Evolutionary conservation across 148 eudicot genomes (phyloP).

Genomic region (Polygonum aviculare): DNA sequence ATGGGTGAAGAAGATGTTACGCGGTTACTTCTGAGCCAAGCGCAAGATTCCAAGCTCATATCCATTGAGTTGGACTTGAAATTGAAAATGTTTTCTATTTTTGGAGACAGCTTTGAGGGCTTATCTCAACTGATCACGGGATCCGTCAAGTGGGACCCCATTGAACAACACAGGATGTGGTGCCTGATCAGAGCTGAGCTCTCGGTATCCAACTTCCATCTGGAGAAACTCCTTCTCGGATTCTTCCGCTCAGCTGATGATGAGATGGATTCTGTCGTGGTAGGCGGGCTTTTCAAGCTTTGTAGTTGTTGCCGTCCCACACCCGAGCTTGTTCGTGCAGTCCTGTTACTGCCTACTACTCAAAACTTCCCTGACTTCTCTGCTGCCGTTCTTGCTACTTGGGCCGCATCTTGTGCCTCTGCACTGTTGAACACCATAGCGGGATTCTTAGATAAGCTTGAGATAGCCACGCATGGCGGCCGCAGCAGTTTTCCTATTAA

Average conservation of each 20-base stretch:
- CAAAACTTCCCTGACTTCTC: conserved; percentile 13
- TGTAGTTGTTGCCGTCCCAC: conserved; percentile 27
- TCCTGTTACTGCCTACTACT: conserved; percentile 25
- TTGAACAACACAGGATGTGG: conserved; percentile 27
- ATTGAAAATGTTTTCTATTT: conserved; percentile 24
- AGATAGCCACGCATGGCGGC: conserved; percentile 8
- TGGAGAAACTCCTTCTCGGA: conserved; percentile 26
- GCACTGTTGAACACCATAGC: no score
- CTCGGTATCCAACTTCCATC: conserved; percentile 21
- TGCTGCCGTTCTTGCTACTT: no score
- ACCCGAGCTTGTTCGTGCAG: conserved; percentile 31
- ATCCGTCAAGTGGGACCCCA: conserved; percentile 23
- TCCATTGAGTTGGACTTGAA: conserved; percentile 25
- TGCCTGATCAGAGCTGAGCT: conserved; percentile 30
- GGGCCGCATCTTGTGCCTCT: no score
- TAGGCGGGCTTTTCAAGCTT: conserved; percentile 23
- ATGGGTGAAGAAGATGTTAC: conserved; percentile 22
- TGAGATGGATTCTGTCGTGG: conserved; percentile 14
- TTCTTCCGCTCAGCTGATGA: conserved; percentile 24
- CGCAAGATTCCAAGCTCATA: conserved; percentile 22
- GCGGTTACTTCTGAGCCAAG: conserved; percentile 22
- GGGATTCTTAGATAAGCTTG: no score
- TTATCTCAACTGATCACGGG: conserved; percentile 18
- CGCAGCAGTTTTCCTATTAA: neutral
- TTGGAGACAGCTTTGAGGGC: conserved; percentile 24